Base-by-base conservation (phyloP, 2,329 filamentous ascomycete genomes). In the Tympanopsis confertula region DNA sequence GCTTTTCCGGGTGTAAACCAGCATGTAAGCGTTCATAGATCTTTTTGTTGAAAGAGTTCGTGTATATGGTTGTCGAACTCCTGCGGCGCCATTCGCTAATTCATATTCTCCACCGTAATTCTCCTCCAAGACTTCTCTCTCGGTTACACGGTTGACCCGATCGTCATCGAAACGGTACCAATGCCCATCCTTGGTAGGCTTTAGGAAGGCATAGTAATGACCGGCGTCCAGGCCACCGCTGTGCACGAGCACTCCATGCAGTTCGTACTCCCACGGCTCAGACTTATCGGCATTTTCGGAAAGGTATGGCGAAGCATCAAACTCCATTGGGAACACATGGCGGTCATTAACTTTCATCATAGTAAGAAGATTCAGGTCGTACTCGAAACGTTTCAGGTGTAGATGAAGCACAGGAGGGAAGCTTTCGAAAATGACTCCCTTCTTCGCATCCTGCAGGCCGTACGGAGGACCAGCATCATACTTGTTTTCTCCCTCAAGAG, bases 291-390 rank as follows among this genome's bases (percentile, higher is more conserved):
- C 86, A 42, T 86, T 80, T 18, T 86, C 80, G 12, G 86, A 82
- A 15, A 98, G 74, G 54, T 91, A 98, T 1, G 87, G 87, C 0
- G 84, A 69, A 5, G 88, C 86, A 53, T 94, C 85, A 50, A 87
- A 86, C 40, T 74, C 63, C 42, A 93, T 85, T 1, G 86, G 86
- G 47, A 91, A 94, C 51, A 93, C 86, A 62, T 91, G 89, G 40
- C 86, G 78, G 50, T 93, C 86, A 51, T 94, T 93, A 55, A 98
- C 87, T 63, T 98, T 98, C 82, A 94, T 95, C 85, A 96, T 95
- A 45, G 86, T 87, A 54, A 96, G 89, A 49, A 86, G 78, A 48
- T 94, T 82, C 50, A 95, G 84, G 59, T 98, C 91, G 61, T 98
- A 98, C 56, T 98, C 87, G 58, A 98, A 98, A 38, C 91, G 82